Base-by-base conservation (phyloP, 805 yeast species). In the Starmerella vitae region DNA sequence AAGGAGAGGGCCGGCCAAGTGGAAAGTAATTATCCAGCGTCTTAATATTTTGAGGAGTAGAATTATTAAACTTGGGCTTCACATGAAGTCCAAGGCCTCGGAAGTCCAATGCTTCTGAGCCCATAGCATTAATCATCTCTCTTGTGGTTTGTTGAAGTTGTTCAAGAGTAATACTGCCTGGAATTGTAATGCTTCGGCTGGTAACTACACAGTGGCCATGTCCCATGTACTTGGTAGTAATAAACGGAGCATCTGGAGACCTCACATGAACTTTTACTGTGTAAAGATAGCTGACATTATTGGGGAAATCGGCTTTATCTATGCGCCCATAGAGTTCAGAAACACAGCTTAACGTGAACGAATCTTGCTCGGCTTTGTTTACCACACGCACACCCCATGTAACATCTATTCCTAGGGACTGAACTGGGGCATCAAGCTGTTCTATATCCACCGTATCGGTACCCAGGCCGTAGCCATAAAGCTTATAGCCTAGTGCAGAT, bases 321-420 rank as follows among this genome's bases (percentile, higher is more conserved):
- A 85, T 52, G 38, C 93, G 64, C 0, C 58, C 45, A 36, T 67
- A 60, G 36, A 91, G 52, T 51, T 84, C 94, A 22, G 60, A 58
- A 1, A 78, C 64, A 34, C 85, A 59, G 15, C 70, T 60, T 26
- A 64, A 60, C 8, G 83, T 53, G 51, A 88, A 91, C 4, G 39
- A 47, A 45, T 78, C 86, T 19, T 78, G 71, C 52, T 88, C 83
- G 0, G 58, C 55, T 22, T 69, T 63, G 1, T 62, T 62, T 24
- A 73, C 70, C 47, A 86, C 79, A 34, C 97, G 55, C 1, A 88
- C 80, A 0, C 95, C 97, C 78, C 84, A 88, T 45, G 84, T 82
- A 20, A 88, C 78, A 53, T 88, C 97, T 3, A 85, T 79, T 0
- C 94, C 83, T 0, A 88, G 69, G 1, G 91, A 72, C 50, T 83